Percentiles rank a stretch among this genome's conserved stretches.
These are phyloP conservation scores for Geotrichum klebahnii DNA, from an alignment of 1,139 yeast genomes.

Conservation along the genomic window DNA sequence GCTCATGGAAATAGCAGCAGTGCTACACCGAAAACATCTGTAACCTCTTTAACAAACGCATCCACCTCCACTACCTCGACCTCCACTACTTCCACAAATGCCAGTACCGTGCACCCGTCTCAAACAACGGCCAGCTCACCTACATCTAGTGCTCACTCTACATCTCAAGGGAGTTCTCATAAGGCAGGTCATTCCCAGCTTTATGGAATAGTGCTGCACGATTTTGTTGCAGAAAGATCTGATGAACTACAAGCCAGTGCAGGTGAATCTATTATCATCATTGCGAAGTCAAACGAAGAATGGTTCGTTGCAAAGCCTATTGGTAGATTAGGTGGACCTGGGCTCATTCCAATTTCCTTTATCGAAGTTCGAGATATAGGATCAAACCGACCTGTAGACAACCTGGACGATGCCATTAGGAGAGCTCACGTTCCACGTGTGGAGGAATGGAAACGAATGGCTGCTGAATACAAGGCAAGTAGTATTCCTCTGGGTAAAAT, in stretches of 20 bases:
- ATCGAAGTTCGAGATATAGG: constrained; percentile 80
- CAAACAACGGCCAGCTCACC: constrained; percentile 8
- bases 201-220: constrained; percentile 69
- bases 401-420: constrained; percentile 53
- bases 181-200: constrained; percentile 38
- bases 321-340: constrained; percentile 96
- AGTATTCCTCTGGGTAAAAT: constrained; percentile 57
- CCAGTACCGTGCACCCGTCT: neutral
- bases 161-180: neutral
- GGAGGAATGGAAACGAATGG: constrained; percentile 89
- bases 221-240: constrained; percentile 79
- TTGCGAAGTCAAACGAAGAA: constrained; percentile 93
- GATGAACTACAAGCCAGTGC: constrained; percentile 81
- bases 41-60: too few relatives aligned
- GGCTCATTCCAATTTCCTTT: constrained; percentile 86
- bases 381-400: constrained; percentile 50
- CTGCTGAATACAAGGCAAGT: constrained; percentile 89
- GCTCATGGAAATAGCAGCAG: constrained; percentile 3
- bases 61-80: too few relatives aligned
- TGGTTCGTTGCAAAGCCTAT: constrained; percentile 99
- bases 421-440: constrained; percentile 78
- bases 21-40: neutral
- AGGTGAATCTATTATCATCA: constrained; percentile 85
- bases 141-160: constrained; percentile 4
- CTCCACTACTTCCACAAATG: neutral